A percentile compares a stretch with the other conserved stretches of the same genome.
Evolutionary conservation across 108 stramenopile genomes (phyloP).

Genomic region (Discostella stelligeroides): DNA sequence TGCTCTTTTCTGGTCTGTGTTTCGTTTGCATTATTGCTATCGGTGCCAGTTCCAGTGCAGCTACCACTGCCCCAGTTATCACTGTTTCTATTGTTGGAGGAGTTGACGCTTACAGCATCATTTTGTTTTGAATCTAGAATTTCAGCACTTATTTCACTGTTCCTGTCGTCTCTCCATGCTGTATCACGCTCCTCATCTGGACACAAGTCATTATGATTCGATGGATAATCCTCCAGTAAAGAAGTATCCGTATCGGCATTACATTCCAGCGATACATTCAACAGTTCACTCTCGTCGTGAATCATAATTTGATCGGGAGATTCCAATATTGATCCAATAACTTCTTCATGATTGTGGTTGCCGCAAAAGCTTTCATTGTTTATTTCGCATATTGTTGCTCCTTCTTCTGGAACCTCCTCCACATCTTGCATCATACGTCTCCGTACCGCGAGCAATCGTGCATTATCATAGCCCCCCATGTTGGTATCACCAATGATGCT

Average conservation of each 20-base stretch:
- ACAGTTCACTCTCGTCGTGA: neutral
- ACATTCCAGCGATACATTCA: constrained; percentile 36
- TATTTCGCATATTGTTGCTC: too few relatives aligned
- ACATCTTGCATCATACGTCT: constrained; percentile 40
- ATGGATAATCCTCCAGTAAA: constrained; percentile 15
- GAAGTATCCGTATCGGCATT: constrained; percentile 22
- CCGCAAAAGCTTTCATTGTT: neutral
- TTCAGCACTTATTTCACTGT: neutral
- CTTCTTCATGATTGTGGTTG: neutral
- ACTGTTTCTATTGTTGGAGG: constrained; percentile 5
- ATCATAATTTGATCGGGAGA: too few relatives aligned
- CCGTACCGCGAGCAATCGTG: constrained; percentile 21
- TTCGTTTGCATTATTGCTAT: neutral
- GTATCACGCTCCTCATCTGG: neutral
- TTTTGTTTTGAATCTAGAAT: neutral
- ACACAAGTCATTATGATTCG: neutral
- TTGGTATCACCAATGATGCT: constrained; percentile 21
- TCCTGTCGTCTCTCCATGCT: neutral
- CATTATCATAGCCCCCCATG: constrained; percentile 5
- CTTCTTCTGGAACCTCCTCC: constrained; percentile 6
- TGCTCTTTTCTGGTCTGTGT: constrained; percentile 1
- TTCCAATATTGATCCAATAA: neutral
- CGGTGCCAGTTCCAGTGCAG: too few relatives aligned
- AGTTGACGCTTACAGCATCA: neutral
- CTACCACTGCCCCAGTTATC: neutral